Base-by-base conservation (phyloP, 257 asterid species). In the Cordia subcordata region DNA sequence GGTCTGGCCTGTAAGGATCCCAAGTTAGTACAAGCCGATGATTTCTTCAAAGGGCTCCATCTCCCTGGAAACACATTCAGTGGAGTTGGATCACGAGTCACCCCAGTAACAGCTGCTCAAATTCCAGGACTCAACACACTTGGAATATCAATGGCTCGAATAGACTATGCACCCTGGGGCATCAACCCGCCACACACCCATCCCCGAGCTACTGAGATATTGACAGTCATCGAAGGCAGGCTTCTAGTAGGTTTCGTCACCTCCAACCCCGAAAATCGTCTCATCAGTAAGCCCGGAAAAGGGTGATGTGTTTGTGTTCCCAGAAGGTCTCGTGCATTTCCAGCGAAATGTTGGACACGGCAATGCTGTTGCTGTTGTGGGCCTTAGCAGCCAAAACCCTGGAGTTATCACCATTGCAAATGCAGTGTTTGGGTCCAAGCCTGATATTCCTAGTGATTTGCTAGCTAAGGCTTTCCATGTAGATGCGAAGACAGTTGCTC, bases 41-140 rank as follows among this genome's bases (percentile, higher is more conserved):
- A 80, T 42, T 76, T 80, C 76, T 70, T 70, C 42, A 64, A 69
- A 10, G 80, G 82, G 11, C 76, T 79, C 8, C 72, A 76, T 33
- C 0, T 51, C 0, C 49, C 72, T 0, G 78, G 78, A 23, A 71
- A 73, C 62, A 68, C 77, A 0, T 55, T 63, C 0, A 80, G 76
- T 44, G 45, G 69, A 4, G n/a, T 68, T 10, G 86, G 81, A 12
- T 73, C 80, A 4, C 61, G 58, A 42, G 76, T 74, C 10, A 80
- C 79, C 15, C 75, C 76, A 4, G 77, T 70, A 1, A 55, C 35
- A 0, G 77, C 63, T 0, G 44, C 70, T 10, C 81, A 77, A 47
- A 68, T 76, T 58, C 76, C 85, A 10, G 82, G 82, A 17, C 76
- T 80, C 53, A 80, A 80, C 73, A 74, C 82, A 5, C 76, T 74